Percentiles rank a stretch among this genome's conserved stretches.
Evolutionary conservation across 2,329 filamentous ascomycete species (phyloP).

Genomic region (Pleochaeta shiraiana): DNA sequence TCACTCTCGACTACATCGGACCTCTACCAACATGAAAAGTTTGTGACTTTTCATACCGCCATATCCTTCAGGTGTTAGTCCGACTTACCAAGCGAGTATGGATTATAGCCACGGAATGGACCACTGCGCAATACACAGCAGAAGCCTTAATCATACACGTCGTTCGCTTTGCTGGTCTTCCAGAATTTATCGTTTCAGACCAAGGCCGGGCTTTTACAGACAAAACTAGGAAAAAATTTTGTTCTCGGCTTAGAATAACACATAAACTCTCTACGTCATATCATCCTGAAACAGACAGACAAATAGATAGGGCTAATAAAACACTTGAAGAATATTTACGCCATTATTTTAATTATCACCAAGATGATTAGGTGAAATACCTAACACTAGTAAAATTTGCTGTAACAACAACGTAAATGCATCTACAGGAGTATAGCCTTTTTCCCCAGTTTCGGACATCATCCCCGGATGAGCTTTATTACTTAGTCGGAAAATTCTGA

Average conservation of each 20-base stretch:
- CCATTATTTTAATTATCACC: neutral
- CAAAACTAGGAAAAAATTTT: neutral
- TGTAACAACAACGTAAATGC: constrained; percentile 2
- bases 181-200: too few species aligned
- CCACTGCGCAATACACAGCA: neutral
- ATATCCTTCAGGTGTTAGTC: neutral
- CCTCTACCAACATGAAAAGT: neutral
- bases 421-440: neutral
- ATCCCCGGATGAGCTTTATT: neutral
- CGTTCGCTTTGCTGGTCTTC: too few species aligned
- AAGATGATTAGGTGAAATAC: neutral
- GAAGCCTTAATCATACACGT: too few species aligned
- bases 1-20: neutral
- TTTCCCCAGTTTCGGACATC: neutral
- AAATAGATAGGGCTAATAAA: neutral
- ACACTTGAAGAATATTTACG: neutral
- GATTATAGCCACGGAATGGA: neutral
- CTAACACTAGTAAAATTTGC: neutral
- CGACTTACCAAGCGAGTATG: neutral
- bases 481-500: neutral
- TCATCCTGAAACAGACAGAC: neutral
- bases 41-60: neutral
- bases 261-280: neutral
- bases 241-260: neutral
- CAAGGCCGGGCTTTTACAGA: too few species aligned